Base-by-base conservation (phyloP, 768 basidiomycete genomes). In the Pleurotus tuber-regium region DNA sequence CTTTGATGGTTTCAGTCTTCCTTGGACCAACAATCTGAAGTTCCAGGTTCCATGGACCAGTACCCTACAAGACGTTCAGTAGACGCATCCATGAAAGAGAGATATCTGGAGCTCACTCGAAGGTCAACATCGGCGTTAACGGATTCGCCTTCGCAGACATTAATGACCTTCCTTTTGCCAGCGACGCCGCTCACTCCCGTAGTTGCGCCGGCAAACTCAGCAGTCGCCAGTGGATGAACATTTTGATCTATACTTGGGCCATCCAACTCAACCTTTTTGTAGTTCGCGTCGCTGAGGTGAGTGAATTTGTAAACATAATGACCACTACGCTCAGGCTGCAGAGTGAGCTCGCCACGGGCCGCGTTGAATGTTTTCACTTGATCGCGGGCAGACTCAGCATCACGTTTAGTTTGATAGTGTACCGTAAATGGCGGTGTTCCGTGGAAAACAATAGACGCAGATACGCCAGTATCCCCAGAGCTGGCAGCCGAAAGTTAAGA, bases 351-450 rank as follows among this genome's bases (percentile, higher is more conserved):
- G 29, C 89, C 90, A 36, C 90, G 79, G 6, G 88, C 84, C n/a
- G 71, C 74, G 12, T 79, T 63, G 60, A 89, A 87, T 2, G 77
- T 77, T 63, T 86, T 77, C 42, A 76, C 70, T 33, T 74, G 66
- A 59, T 88, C 84, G 1, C 74, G 77, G 16, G 84, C 70, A 4
- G 80, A 65, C 59, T 89, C 86, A 14, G 79, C 76, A 68, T 92
- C 80, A 42, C 83, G 80, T 61, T 89, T 85, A 51, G 81, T 79
- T 10, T 76, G 80, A 66, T 94, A 97, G 61, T 82, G 82, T 9
- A 96, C 82, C 43, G 79, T 77, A 79, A 97, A 98, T 4, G 95
- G 95, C 23, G 94, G 86, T 3, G 86, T 87, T 12, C 95, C 96
- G 43, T 86, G 88, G 43, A 98, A 76, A 52, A 94, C 79, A 43